Evolutionary conservation across 805 yeast species (phyloP).

Genomic region (Clavispora asparagi): DNA sequence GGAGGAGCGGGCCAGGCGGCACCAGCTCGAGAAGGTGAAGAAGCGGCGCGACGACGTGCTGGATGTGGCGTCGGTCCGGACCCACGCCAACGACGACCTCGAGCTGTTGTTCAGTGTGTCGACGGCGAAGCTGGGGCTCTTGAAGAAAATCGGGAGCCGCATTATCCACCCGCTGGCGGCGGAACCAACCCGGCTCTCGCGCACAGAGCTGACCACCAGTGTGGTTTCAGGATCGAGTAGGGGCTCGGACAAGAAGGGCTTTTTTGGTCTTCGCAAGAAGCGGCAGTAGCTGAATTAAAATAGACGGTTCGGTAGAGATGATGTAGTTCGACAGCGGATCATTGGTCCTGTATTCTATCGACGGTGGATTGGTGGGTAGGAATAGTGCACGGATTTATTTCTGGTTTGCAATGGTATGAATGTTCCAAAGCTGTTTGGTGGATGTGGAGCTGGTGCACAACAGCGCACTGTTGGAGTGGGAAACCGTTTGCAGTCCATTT

Average conservation of each 20-base stretch:
- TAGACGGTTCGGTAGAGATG: too few relatives aligned
- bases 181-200: neutral
- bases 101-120: neutral
- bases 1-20: slow-evolving; percentile 7
- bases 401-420: too few relatives aligned
- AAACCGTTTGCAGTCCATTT: too few relatives aligned
- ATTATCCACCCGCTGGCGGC: neutral
- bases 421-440: too few relatives aligned
- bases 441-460: too few relatives aligned
- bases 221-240: neutral
- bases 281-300: neutral
- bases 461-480: too few relatives aligned
- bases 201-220: slow-evolving; percentile 1
- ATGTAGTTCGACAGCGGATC: too few relatives aligned
- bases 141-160: neutral
- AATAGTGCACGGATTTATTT: too few relatives aligned
- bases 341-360: too few relatives aligned
- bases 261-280: slow-evolving; percentile 1
- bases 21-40: slow-evolving; percentile 8
- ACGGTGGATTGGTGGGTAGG: too few relatives aligned
- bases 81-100: neutral
- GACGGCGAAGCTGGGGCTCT: neutral
- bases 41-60: slow-evolving; percentile 1
- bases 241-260: neutral
- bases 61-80: neutral